Conservation (phyloP, 495 filamentous ascomycete species). For the Lepidopterella palustris region DNA sequence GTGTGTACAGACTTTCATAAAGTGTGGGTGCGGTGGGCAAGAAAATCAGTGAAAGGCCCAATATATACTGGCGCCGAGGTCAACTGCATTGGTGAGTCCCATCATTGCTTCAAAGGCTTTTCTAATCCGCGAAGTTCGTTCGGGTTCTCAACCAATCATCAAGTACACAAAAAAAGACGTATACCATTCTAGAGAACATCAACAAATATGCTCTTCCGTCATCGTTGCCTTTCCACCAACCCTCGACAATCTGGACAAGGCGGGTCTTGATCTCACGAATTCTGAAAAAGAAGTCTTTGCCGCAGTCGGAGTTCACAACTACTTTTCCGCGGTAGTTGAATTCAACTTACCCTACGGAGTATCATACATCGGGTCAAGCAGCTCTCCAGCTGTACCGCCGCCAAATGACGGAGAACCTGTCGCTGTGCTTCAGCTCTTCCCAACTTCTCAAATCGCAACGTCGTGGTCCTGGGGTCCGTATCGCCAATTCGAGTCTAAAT, state of each 20-base stretch:
- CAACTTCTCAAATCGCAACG: conserved; percentile 13
- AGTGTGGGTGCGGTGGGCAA: conserved; percentile 16
- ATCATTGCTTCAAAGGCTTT: neutral
- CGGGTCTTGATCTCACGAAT: conserved; percentile 19
- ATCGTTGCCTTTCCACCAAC: conserved; percentile 26
- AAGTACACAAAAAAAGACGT: neutral
- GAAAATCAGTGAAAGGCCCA: conserved; percentile 1
- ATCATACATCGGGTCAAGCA: conserved; percentile 11
- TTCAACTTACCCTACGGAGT: conserved; percentile 18
- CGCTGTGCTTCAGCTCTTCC: conserved; percentile 15
- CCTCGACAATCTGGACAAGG: conserved; percentile 17
- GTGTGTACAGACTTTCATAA: conserved; percentile 19
- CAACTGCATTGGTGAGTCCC: conserved; percentile 1
- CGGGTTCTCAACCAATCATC: conserved; percentile 6
- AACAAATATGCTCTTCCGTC: conserved; percentile 21
- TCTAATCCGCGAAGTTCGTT: neutral
- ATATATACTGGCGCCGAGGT: neutral
- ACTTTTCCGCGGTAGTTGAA: conserved; percentile 22
- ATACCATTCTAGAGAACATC: neutral
- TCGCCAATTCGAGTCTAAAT: conserved; percentile 10
- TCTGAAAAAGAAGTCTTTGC: conserved; percentile 18
- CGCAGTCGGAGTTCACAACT: conserved; percentile 21
- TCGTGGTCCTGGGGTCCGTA: conserved; percentile 26
- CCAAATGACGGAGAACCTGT: conserved; percentile 21
- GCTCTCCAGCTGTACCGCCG: conserved; percentile 4